A percentile compares a stretch with the other conserved stretches of the same genome.
Conservation (phyloP, 768 basidiomycete genomes). For the Multifurca ochricompacta region DNA sequence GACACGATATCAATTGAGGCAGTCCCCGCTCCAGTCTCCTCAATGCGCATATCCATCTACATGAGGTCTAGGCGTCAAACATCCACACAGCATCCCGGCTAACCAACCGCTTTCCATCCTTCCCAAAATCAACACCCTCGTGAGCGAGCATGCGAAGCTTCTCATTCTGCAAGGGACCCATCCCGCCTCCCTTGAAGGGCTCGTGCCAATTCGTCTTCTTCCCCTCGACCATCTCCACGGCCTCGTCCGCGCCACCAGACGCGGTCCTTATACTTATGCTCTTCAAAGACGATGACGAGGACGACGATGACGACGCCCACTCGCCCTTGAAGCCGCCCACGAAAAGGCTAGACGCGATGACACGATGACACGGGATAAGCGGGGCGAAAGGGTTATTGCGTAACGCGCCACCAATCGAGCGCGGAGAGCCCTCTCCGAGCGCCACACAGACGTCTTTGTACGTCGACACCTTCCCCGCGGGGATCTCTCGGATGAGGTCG, state of each 20-base stretch:
- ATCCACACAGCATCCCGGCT: conserved; percentile 11
- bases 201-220: conserved; percentile 17
- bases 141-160: conserved; percentile 16
- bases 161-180: conserved; percentile 15
- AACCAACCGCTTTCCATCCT: conserved; percentile 8
- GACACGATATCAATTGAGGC: too few relatives aligned
- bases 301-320: conserved; percentile 30
- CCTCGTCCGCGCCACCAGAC: neutral
- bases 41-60: too few relatives aligned
- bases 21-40: too few relatives aligned
- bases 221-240: neutral
- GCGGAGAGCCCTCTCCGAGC: conserved; percentile 49
- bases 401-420: conserved; percentile 63
- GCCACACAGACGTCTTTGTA: conserved; percentile 33
- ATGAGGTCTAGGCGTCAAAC: too few relatives aligned
- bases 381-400: conserved; percentile 62
- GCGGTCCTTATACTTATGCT: too few relatives aligned
- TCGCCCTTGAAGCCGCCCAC: conserved; percentile 60
- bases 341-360: conserved; percentile 52
- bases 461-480: conserved; percentile 17
- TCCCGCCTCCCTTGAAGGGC: conserved; percentile 11
- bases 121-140: conserved; percentile 17
- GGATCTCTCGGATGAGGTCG: conserved; percentile 13
- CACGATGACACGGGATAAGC: conserved; percentile 60
- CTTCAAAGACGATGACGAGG: too few relatives aligned